Evolutionary conservation across 2,329 filamentous ascomycete species (phyloP).

Genomic region (Rhynchosporium graminicola): DNA sequence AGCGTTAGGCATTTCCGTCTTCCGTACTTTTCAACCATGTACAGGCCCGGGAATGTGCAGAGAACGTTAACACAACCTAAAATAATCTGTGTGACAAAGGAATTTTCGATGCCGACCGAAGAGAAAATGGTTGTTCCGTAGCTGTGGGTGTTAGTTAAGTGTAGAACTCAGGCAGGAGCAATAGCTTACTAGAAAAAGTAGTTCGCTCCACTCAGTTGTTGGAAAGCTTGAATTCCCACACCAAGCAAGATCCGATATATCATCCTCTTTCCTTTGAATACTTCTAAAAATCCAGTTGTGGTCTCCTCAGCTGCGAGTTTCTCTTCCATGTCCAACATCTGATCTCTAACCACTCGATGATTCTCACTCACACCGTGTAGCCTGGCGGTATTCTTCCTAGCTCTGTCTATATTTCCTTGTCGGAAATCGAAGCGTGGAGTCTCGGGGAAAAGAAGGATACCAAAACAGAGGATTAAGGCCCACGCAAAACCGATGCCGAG

Average conservation of each 20-base stretch:
- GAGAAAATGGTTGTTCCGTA: slow-evolving; percentile 68
- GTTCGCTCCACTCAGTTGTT: slow-evolving; percentile 67
- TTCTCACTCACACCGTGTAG: slow-evolving; percentile 52
- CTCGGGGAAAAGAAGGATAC: slow-evolving; percentile 56
- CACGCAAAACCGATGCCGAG: slow-evolving; percentile 57
- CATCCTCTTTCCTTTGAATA: slow-evolving; percentile 61
- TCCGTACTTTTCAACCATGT: slow-evolving; percentile 67
- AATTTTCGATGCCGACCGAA: slow-evolving; percentile 65
- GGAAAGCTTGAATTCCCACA: slow-evolving; percentile 62
- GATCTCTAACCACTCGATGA: slow-evolving; percentile 50
- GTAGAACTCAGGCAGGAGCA: no score
- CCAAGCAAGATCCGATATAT: slow-evolving; percentile 66
- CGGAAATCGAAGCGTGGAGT: slow-evolving; percentile 58
- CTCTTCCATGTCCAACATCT: slow-evolving; percentile 54
- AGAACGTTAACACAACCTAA: slow-evolving; percentile 67
- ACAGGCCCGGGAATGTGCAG: slow-evolving; percentile 56
- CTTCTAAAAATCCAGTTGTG: slow-evolving; percentile 60
- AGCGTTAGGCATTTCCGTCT: slow-evolving; percentile 66
- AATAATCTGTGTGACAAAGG: slow-evolving; percentile 68
- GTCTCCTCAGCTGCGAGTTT: slow-evolving; percentile 48
- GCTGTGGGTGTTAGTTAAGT: slow-evolving; percentile 16
- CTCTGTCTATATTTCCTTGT: slow-evolving; percentile 49
- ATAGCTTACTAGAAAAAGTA: slow-evolving; percentile 55
- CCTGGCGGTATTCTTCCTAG: slow-evolving; percentile 52
- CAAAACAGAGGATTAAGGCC: slow-evolving; percentile 53